Evolutionary conservation across 2,329 filamentous ascomycete species (phyloP), one percentile per base, ranked within the genome.

Genomic region (Dactylonectria macrodidyma): DNA sequence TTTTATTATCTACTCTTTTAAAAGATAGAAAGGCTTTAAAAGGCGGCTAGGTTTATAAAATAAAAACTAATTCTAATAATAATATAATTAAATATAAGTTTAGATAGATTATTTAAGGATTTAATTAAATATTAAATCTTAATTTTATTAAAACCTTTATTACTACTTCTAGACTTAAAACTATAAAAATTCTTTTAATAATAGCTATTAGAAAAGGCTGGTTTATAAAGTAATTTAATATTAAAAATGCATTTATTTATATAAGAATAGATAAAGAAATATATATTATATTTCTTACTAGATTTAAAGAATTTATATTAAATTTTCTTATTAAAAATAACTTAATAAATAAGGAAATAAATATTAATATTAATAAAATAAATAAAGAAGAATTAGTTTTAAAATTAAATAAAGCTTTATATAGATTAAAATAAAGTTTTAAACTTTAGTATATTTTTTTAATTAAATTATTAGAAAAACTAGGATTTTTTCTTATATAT

Each of bases 361-460:
- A 48, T 16, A 5, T 2, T 3, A 48, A 48, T 48, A 2, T 48
- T 6, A 48, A 48, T 22, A 48, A 48, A 12, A 26, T 38, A 38
- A 38, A 38, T 38, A 8, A 7, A 38, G 36, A 38, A 38, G 8
- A 38, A 38, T 38, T 38, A 38, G 36, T 38, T 38, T 38, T 38
- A 38, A 38, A 38, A 38, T 8, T 48, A 48, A 48, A 48, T 48
- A 48, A 48, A 48, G 46, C 46, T 48, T 16, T 48, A 48, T 48
- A 48, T 48, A 16, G 22, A 48, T 19, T 19, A 48, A 48, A 19
- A 48, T 16, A 48, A 48, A 48, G 22, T 19, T 16, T 16, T 48
- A 48, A 8, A 38, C 36, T 38, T 38, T 38, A 8, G 8, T 38
- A 38, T 38, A 38, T 38, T 38, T 38, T 38, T 2, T 8, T 38